These are phyloP conservation scores for Oxytropis ochrocephala DNA, from an alignment of 306 rosid genomes.

Conservation along the genomic window DNA sequence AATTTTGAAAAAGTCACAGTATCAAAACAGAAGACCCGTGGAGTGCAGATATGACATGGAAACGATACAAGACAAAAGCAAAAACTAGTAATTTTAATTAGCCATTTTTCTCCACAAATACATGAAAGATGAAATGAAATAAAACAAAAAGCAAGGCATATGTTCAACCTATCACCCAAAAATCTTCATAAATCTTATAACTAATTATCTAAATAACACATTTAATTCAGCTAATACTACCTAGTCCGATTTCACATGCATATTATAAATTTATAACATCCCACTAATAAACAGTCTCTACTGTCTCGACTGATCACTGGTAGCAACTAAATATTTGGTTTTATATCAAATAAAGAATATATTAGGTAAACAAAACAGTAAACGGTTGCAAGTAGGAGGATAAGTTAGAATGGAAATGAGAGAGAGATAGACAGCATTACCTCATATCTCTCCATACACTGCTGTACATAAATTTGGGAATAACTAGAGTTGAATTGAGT, in stretches of 20 bases:
- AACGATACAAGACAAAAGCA: slow-evolving; percentile 5
- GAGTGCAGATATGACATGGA: neutral
- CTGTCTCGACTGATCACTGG: neutral
- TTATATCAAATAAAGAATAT: neutral
- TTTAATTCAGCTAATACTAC: neutral
- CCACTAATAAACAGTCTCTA: neutral
- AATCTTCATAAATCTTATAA: neutral
- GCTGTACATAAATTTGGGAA: slow-evolving; percentile 88
- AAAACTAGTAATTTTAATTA: slow-evolving; percentile 16
- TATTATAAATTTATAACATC: slow-evolving; percentile 4
- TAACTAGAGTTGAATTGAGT: slow-evolving; percentile 75
- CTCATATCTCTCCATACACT: slow-evolving; percentile 93
- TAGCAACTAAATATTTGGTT: slow-evolving; percentile 4
- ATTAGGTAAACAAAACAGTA: slow-evolving; percentile 1
- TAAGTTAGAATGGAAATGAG: neutral
- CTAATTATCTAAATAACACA: neutral
- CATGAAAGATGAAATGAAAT: neutral
- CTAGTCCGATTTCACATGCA: neutral
- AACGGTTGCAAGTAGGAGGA: neutral
- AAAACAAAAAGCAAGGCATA: neutral
- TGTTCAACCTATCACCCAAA: neutral
- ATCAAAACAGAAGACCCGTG: slow-evolving; percentile 1
- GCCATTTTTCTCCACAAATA: neutral
- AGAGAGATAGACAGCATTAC: slow-evolving; percentile 39
- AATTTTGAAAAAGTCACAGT: neutral